Evolutionary conservation across 2,329 filamentous ascomycete species (phyloP).

Genomic region (Akanthomyces uredinophilus): DNA sequence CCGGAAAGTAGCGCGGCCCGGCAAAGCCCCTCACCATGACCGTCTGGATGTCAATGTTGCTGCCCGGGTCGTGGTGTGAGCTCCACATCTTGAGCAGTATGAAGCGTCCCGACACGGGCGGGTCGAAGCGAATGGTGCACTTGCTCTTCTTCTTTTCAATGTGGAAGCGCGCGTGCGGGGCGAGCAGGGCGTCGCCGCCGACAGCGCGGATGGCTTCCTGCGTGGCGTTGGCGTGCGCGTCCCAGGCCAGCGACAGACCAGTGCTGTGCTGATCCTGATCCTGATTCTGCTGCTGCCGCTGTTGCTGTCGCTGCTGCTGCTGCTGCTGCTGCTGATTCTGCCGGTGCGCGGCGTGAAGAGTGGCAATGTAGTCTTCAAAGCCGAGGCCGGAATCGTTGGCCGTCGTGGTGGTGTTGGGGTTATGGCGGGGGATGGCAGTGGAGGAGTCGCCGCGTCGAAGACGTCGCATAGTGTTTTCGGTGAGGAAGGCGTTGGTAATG

Average conservation of each 20-base stretch:
- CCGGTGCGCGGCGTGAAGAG: too few relatives aligned
- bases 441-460: constrained; percentile 20
- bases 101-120: constrained; percentile 74
- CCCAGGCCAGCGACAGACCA: constrained; percentile 32
- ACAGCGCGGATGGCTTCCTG: constrained; percentile 54
- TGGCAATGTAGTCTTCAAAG: constrained; percentile 15
- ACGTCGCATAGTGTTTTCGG: not conserved
- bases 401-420: not conserved
- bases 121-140: constrained; percentile 81
- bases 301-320: not conserved
- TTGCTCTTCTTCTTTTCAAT: constrained; percentile 78
- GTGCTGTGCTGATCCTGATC: too few relatives aligned
- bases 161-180: constrained; percentile 74
- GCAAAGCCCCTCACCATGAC: constrained; percentile 80
- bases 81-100: constrained; percentile 90
- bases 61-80: constrained; percentile 56
- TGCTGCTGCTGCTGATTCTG: not conserved
- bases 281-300: not conserved
- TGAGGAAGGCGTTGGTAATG: constrained; percentile 20
- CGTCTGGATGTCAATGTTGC: constrained; percentile 86
- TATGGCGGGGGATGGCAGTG: constrained; percentile 13
- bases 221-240: constrained; percentile 47
- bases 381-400: not conserved
- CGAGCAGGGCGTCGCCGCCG: constrained; percentile 53
- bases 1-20: constrained; percentile 78